These are phyloP conservation scores for Spergularia bocconei DNA, from an alignment of 148 eudicot species.

Conservation along the genomic window DNA sequence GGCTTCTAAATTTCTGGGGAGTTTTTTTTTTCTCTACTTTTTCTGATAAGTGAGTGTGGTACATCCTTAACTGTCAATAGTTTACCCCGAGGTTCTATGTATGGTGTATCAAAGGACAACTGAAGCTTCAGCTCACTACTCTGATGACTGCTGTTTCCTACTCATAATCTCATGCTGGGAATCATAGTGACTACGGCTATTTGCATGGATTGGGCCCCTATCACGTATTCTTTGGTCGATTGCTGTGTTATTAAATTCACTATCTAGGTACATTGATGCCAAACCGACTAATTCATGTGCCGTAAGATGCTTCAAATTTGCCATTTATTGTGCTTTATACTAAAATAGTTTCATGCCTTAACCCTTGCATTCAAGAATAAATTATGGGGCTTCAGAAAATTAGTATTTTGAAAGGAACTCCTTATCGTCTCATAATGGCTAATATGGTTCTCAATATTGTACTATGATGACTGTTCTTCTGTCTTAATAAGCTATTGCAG, in stretches of 20 bases:
- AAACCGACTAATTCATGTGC: conserved; percentile 2
- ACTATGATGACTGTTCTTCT: background rate
- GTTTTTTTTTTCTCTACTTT: background rate
- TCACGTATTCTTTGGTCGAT: background rate
- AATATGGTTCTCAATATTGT: background rate
- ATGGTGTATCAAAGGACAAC: conserved; percentile 33
- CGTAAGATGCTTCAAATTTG: background rate
- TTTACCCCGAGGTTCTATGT: conserved; percentile 26
- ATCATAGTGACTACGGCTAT: conserved; percentile 16
- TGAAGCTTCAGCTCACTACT: conserved; percentile 40
- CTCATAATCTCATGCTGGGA: conserved; percentile 10
- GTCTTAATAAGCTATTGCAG: background rate
- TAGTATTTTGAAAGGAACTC: background rate
- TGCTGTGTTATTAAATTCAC: background rate
- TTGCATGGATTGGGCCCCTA: background rate
- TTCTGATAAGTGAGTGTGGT: conserved; percentile 5
- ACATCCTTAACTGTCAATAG: conserved; percentile 51
- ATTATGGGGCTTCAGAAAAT: background rate
- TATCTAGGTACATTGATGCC: background rate
- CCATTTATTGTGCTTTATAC: background rate
- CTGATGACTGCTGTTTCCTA: conserved; percentile 26
- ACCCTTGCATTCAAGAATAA: background rate
- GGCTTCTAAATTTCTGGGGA: background rate
- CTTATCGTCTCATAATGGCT: background rate
- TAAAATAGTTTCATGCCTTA: background rate